Base-by-base conservation (phyloP, 805 yeast species). In the Maudiozyma turicensis region DNA sequence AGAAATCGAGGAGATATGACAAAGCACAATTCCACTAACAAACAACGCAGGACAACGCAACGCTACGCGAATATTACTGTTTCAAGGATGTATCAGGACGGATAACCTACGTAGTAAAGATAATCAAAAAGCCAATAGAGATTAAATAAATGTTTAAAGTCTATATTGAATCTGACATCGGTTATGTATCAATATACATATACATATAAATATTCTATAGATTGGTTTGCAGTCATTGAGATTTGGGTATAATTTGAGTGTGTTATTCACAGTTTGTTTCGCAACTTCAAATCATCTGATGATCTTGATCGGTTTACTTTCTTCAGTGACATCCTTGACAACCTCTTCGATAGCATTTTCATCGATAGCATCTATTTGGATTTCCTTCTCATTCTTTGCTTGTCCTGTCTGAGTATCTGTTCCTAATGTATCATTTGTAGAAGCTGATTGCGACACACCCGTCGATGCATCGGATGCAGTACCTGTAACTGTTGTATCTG, bases 321-420 rank as follows among this genome's bases (percentile, higher is more conserved):
- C 63, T 8, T 47, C 40, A 7, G 50, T 48, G 3, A 54, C 54
- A 38, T 58, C 61, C 38, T 58, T 57, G 20, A 57, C 35, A 15
- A 58, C 53, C n/a, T 56, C 57, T 40, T 56, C 54, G 13, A 58
- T 54, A 4, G 58, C 43, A 5, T 35, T 26, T 31, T 51, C 56
- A n/a, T 54, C 52, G 5, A 51, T 37, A 3, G 30, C 33, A 8
- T 28, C 48, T 11, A 32, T 39, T 40, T 33, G 20, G 7, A 14
- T 41, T 26, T 26, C 8, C 7, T 41, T 32, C 5, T 31, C 39
- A n/a, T 6, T 10, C 5, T 26, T 35, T 7, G 14, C 42, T 9
- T 35, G 37, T n/a, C 8, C 29, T 20, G 39, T 33, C 29, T 37
- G 38, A 15, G 38, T 30, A 11, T 38, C 29, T 15, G 47, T 35